phyloP scores from a whole-genome alignment of 139 green algal species.

The Chlorella sp. region DNA sequence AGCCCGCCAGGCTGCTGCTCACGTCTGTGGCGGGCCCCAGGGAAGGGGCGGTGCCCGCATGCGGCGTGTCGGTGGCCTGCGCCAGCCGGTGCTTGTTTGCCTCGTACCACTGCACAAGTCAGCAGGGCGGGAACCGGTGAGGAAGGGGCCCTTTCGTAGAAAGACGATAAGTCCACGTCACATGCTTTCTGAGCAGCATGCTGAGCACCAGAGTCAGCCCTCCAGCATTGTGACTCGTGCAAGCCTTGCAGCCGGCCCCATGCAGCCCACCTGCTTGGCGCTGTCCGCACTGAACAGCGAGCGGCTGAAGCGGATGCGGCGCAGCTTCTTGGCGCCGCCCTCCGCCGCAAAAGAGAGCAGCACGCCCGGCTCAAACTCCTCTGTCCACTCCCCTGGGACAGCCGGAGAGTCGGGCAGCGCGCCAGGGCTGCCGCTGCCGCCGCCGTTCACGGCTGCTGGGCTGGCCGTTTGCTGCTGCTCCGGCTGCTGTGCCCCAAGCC shows the following conservation, averaged over 20 bases:
- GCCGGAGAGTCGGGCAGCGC: background rate
- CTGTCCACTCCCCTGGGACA: conserved; percentile 35
- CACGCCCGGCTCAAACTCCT: conserved; percentile 53
- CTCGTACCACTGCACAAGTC: conserved; percentile 56
- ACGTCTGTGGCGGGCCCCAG: background rate
- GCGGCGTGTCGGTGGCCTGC: conserved; percentile 11
- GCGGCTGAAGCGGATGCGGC: conserved; percentile 58
- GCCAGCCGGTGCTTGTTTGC: conserved; percentile 33
- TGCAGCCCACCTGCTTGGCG: conserved; percentile 27
- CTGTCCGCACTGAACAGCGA: conserved; percentile 39
- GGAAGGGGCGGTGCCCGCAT: background rate
- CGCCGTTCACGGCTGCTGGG: background rate
- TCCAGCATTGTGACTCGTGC: too few species aligned
- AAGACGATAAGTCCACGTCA: too few species aligned
- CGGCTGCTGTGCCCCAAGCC: background rate
- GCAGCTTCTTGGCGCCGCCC: conserved; percentile 14
- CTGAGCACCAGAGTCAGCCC: too few species aligned
- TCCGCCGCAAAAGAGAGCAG: conserved; percentile 44
- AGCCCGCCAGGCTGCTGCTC: background rate
- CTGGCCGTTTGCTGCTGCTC: background rate
- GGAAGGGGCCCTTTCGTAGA: too few species aligned
- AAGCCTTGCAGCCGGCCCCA: too few species aligned
- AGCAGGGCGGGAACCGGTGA: background rate
- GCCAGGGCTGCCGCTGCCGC: conserved; percentile 13
- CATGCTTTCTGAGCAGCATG: too few species aligned